These are phyloP conservation scores for Mortierella sp. DNA, from an alignment of 371 early-diverging fungal genomes.

Conservation along the genomic window DNA sequence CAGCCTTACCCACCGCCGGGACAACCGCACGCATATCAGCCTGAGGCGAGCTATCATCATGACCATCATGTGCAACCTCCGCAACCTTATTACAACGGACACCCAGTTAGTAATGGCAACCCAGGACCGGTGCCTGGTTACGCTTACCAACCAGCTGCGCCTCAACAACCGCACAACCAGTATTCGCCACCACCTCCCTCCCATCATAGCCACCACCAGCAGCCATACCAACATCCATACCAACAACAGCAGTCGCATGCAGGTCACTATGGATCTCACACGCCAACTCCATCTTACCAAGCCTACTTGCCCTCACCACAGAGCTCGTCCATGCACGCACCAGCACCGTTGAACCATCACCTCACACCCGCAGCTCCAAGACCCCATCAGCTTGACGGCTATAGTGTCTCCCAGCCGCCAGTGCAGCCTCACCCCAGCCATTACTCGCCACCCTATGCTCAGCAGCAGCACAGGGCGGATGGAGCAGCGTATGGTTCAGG, in stretches of 20 bases:
- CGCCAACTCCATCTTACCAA: conserved; percentile 1
- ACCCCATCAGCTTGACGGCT: conserved; percentile 1
- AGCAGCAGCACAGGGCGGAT: conserved; percentile 15
- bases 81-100: conserved; percentile 29
- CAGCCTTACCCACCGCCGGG: conserved; percentile 11
- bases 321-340: background rate
- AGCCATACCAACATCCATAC: conserved; percentile 12
- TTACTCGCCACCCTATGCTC: conserved; percentile 12
- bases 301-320: background rate
- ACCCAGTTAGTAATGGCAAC: conserved; percentile 8
- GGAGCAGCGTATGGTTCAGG: background rate
- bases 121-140: conserved; percentile 5
- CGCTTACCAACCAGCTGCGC: background rate
- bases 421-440: conserved; percentile 2
- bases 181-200: background rate
- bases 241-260: background rate
- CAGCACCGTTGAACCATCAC: background rate
- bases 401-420: conserved; percentile 1
- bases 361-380: background rate
- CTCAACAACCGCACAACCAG: conserved; percentile 11
- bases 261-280: conserved; percentile 8
- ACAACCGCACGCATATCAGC: conserved; percentile 14
- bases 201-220: background rate
- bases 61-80: conserved; percentile 1
- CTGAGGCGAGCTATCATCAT: conserved; percentile 13